phyloP scores from a whole-genome alignment of 176 grass and related monocot genomes.

The Oryza coarctata region DNA sequence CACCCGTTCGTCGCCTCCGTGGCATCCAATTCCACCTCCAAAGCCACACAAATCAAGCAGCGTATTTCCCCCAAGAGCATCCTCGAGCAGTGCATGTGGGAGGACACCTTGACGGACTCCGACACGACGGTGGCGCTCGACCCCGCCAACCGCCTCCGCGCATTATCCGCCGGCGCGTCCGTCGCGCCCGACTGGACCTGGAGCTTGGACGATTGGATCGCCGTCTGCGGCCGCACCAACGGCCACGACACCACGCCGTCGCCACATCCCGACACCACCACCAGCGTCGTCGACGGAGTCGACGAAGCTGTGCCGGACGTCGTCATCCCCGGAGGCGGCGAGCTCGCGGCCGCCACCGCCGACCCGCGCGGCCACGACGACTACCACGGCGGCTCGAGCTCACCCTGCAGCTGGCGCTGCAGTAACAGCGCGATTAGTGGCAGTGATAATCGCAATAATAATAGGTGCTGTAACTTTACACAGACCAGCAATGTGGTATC shows the following conservation, averaged over 20 bases:
- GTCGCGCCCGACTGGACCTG: constrained; percentile 29
- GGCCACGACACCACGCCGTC: background rate
- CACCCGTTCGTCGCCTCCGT: constrained; percentile 33
- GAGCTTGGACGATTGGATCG: constrained; percentile 22
- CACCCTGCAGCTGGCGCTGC: background rate
- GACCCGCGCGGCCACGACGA: background rate
- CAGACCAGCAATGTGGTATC: background rate
- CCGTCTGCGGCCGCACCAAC: background rate
- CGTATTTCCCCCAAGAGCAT: constrained; percentile 45
- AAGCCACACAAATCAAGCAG: background rate
- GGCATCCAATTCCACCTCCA: background rate
- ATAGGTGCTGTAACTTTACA: background rate
- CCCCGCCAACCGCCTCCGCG: constrained; percentile 23
- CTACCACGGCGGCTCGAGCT: background rate
- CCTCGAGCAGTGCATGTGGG: constrained; percentile 34
- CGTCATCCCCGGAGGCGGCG: background rate
- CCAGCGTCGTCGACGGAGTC: background rate
- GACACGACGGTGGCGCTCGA: background rate
- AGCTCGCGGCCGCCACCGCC: background rate
- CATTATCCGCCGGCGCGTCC: background rate
- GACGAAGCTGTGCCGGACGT: background rate
- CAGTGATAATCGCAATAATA: background rate
- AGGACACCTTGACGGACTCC: background rate
- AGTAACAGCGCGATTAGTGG: background rate
- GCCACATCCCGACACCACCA: background rate